Conservation (phyloP, 768 basidiomycete species). For the Hericium erinaceus region DNA sequence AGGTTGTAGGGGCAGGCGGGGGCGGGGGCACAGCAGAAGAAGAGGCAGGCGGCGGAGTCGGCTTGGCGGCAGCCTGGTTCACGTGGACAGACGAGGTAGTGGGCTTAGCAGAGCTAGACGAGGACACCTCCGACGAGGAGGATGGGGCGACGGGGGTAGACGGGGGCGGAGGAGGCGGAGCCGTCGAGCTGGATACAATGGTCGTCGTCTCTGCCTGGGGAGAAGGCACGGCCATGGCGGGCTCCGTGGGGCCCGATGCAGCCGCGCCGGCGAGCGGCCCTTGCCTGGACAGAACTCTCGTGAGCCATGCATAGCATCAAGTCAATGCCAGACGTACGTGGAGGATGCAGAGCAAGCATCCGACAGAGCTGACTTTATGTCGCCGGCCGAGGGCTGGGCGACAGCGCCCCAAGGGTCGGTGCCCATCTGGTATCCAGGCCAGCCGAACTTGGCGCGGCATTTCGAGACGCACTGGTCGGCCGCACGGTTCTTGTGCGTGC, state of each 20-base stretch:
- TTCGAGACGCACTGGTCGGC: constrained; percentile 5
- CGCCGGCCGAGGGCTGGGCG: constrained; percentile 28
- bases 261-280: constrained; percentile 1
- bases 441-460: constrained; percentile 14
- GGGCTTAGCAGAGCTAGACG: constrained; percentile 11
- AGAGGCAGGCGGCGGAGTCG: constrained; percentile 4
- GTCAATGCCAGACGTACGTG: not conserved
- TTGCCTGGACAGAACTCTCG: not conserved
- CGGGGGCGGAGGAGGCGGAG: not conserved
- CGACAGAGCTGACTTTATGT: constrained; percentile 28
- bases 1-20: not conserved
- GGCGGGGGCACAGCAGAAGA: constrained; percentile 13
- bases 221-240: not conserved
- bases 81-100: constrained; percentile 9
- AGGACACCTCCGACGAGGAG: not conserved
- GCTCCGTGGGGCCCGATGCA: not conserved
- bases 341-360: constrained; percentile 30
- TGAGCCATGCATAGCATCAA: not conserved
- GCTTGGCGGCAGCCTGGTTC: not conserved
- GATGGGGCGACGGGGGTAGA: constrained; percentile 1
- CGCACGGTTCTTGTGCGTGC: not conserved
- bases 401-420: constrained; percentile 49
- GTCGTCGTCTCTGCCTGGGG: not conserved
- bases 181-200: not conserved
- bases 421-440: constrained; percentile 37